Evolutionary conservation across 1,284 basidiomycete genomes (phyloP).

Genomic region (Trichosporon sp.): DNA sequence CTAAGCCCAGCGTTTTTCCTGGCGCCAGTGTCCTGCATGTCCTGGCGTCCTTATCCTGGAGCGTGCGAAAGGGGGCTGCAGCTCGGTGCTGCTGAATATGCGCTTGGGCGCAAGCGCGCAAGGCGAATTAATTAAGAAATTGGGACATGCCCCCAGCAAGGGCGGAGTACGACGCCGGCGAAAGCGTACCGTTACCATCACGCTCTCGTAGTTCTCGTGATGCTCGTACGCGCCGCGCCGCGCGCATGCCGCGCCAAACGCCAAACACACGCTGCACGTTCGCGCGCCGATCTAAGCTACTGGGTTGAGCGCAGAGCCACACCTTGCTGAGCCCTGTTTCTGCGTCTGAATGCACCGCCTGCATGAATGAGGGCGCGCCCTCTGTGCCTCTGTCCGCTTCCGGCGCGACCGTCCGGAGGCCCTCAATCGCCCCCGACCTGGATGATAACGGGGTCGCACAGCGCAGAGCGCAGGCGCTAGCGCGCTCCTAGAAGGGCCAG

Average conservation of each 20-base stretch:
- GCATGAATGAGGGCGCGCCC: neutral
- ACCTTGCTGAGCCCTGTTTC: neutral
- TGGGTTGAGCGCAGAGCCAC: neutral
- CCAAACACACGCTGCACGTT: no score
- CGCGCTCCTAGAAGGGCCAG: no score
- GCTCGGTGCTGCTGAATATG: no score
- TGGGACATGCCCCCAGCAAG: neutral
- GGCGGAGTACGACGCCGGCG: neutral
- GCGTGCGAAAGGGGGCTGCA: neutral
- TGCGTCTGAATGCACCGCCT: neutral
- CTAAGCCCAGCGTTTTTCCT: neutral
- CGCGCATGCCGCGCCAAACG: neutral
- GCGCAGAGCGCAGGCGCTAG: neutral
- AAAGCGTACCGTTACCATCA: neutral
- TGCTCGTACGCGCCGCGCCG: neutral
- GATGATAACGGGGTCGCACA: neutral
- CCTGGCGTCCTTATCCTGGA: neutral
- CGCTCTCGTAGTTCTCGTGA: neutral
- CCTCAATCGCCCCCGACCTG: neutral
- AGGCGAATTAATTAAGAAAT: conserved; percentile 4
- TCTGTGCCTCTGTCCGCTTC: no score
- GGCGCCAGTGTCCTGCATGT: neutral
- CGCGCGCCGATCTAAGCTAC: neutral
- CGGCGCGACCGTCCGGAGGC: neutral
- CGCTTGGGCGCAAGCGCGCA: neutral